Evolutionary conservation across 495 filamentous ascomycete genomes (phyloP).

Genomic region (Amniculicola lignicola): DNA sequence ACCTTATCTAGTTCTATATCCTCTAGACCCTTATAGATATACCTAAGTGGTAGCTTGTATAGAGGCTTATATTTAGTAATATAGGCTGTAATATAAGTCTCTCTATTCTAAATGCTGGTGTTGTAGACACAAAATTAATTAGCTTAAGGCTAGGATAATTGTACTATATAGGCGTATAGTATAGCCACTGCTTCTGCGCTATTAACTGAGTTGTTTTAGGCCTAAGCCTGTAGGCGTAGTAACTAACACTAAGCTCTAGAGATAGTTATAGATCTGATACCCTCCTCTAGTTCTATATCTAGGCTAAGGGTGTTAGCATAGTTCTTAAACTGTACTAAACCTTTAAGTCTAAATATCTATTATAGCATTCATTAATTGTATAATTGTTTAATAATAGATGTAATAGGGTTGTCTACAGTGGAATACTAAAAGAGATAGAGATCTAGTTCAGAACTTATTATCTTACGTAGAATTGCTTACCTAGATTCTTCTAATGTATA

Average conservation of each 20-base stretch:
- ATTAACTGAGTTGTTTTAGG: neutral
- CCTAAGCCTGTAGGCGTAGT: slow-evolving; percentile 23
- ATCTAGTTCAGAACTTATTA: slow-evolving; percentile 20
- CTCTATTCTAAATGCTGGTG: slow-evolving; percentile 21
- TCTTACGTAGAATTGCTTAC: neutral
- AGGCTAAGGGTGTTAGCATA: slow-evolving; percentile 32
- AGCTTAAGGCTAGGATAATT: slow-evolving; percentile 24
- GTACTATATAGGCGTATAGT: neutral
- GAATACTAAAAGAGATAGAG: slow-evolving; percentile 15
- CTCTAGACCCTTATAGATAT: slow-evolving; percentile 36
- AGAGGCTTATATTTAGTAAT: slow-evolving; percentile 41
- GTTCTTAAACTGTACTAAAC: slow-evolving; percentile 27
- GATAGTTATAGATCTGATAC: slow-evolving; percentile 13
- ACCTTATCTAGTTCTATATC: slow-evolving; percentile 33
- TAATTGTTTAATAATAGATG: slow-evolving; percentile 10
- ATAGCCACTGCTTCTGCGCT: neutral
- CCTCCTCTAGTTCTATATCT: slow-evolving; percentile 16
- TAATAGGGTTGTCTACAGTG: slow-evolving; percentile 12
- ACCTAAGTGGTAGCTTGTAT: slow-evolving; percentile 37
- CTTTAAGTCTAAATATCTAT: slow-evolving; percentile 22
- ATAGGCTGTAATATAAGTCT: slow-evolving; percentile 28
- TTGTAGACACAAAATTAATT: slow-evolving; percentile 42
- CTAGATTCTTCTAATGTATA: slow-evolving; percentile 19
- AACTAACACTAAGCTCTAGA: slow-evolving; percentile 10
- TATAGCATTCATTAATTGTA: slow-evolving; percentile 14